A percentile compares a stretch with the other conserved stretches of the same genome.
phyloP scores from a whole-genome alignment of 257 asterid genomes.

The Nicotiana knightiana region DNA sequence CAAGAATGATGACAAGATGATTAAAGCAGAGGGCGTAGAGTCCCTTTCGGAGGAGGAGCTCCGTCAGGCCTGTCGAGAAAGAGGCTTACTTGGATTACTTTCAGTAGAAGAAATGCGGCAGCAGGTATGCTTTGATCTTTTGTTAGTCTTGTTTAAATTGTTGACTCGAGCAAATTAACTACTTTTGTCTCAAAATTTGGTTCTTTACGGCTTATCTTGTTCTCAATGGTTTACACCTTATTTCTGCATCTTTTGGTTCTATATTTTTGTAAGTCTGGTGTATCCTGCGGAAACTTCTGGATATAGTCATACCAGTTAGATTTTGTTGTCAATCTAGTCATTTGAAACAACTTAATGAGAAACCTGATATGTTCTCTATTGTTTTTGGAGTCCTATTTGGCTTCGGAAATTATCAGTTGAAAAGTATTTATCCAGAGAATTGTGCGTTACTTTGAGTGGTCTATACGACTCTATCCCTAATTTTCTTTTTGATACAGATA shows the following conservation, averaged over 20 bases:
- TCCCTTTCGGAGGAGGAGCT: constrained; percentile 92
- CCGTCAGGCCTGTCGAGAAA: constrained; percentile 87
- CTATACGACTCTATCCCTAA: neutral
- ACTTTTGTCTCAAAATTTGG: neutral
- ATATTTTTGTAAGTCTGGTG: neutral
- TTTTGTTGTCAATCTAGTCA: neutral
- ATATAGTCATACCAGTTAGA: neutral
- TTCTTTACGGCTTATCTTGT: neutral
- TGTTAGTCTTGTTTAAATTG: neutral
- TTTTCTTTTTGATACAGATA: neutral
- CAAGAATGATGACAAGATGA: constrained; percentile 74
- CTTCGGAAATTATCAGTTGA: neutral
- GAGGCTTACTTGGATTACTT: constrained; percentile 76
- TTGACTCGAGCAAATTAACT: neutral
- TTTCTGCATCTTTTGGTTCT: neutral
- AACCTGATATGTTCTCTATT: neutral
- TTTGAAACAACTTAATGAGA: neutral
- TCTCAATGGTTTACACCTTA: neutral
- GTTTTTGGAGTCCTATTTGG: neutral
- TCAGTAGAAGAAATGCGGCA: constrained; percentile 93
- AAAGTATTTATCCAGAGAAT: neutral
- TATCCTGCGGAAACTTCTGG: neutral
- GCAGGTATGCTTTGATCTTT: constrained; percentile 43
- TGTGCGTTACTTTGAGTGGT: neutral
- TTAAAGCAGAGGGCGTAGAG: constrained; percentile 90